Conservation (phyloP, 2,329 filamentous ascomycete genomes). For the Waltergamsia citrina region DNA sequence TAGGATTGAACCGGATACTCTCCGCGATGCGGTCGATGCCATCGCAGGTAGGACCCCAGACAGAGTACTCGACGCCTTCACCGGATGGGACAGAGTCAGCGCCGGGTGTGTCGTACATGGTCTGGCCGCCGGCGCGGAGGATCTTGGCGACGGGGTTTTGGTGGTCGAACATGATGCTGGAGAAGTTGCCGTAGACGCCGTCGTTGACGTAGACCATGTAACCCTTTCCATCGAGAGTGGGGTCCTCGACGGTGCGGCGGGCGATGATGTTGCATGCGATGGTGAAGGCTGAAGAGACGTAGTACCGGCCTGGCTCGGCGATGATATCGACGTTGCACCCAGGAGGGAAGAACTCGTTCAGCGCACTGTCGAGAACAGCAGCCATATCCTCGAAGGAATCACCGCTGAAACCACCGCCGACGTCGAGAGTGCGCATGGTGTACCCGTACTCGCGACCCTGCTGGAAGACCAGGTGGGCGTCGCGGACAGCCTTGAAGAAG, state of each 20-base stretch:
- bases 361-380: conserved; percentile 62
- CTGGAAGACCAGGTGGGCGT: conserved; percentile 83
- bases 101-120: conserved; percentile 46
- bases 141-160: conserved; percentile 83
- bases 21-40: conserved; percentile 92
- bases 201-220: conserved; percentile 99
- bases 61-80: conserved; percentile 70
- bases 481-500: conserved; percentile 83
- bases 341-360: conserved; percentile 83
- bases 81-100: conserved; percentile 34
- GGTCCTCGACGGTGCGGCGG: conserved; percentile 75
- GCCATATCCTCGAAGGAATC: conserved; percentile 93
- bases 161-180: conserved; percentile 98
- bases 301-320: conserved; percentile 93
- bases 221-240: conserved; percentile 52
- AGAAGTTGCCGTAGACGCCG: conserved; percentile 96
- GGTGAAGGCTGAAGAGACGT: conserved; percentile 87
- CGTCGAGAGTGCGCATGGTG: conserved; percentile 77
- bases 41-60: conserved; percentile 97
- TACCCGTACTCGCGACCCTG: conserved; percentile 70
- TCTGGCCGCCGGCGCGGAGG: conserved; percentile 51
- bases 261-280: conserved; percentile 94
- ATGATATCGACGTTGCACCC: conserved; percentile 69
- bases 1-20: conserved; percentile 65
- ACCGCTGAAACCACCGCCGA: conserved; percentile 85